Percentiles rank a stretch among this genome's conserved stretches.
phyloP scores from a whole-genome alignment of 352 stramenopile species.

The Phytopythium kandeliae region DNA sequence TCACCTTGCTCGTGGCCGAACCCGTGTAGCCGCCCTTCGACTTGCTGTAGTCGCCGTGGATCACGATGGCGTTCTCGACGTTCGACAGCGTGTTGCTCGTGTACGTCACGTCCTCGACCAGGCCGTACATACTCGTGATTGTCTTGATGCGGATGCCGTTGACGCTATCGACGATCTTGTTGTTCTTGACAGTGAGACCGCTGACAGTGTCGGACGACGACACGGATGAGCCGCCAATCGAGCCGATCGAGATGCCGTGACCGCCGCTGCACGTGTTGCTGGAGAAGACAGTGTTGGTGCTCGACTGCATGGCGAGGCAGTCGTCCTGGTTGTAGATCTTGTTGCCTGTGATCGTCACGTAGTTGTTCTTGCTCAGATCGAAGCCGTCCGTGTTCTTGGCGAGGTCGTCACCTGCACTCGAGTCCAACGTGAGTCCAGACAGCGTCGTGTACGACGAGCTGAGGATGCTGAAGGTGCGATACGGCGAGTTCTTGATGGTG shows the following conservation, averaged over 20 bases:
- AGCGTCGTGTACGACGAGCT: conserved; percentile 11
- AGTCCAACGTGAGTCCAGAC: conserved; percentile 17
- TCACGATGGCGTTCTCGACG: conserved; percentile 20
- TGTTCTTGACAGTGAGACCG: conserved; percentile 20
- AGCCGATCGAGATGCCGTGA: conserved; percentile 29
- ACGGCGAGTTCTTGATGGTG: conserved; percentile 39
- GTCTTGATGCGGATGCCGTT: conserved; percentile 6
- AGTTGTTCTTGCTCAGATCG: conserved; percentile 15
- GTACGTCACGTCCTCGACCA: conserved; percentile 6
- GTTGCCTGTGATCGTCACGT: conserved; percentile 17
- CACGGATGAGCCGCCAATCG: conserved; percentile 12
- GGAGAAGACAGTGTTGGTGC: conserved; percentile 13
- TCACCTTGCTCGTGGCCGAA: conserved; percentile 8
- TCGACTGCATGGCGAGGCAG: conserved; percentile 27
- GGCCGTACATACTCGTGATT: no score
- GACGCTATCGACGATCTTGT: conserved; percentile 20
- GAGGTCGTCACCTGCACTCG: conserved; percentile 12
- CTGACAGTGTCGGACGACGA: conserved; percentile 15
- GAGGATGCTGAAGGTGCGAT: conserved; percentile 25
- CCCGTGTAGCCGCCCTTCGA: conserved; percentile 21
- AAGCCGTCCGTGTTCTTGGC: conserved; percentile 34
- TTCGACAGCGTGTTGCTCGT: conserved; percentile 12
- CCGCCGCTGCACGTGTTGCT: conserved; percentile 13
- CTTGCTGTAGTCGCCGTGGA: conserved; percentile 30
- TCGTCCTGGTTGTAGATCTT: conserved; percentile 23